These are phyloP conservation scores for Colletotrichum scovillei DNA, from an alignment of 2,329 filamentous ascomycete genomes.

Conservation along the genomic window DNA sequence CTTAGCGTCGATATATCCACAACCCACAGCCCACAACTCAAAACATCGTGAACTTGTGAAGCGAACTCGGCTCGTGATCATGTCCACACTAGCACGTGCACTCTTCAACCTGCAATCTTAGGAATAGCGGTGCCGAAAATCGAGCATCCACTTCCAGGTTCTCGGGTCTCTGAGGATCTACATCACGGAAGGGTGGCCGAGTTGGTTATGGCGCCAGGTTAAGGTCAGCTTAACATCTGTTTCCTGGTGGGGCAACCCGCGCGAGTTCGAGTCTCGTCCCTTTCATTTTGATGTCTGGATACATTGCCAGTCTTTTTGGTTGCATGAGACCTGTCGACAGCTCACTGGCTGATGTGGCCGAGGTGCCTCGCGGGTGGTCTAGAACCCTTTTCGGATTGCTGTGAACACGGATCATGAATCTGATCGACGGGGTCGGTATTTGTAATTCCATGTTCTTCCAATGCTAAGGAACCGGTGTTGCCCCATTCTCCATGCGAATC, in stretches of 20 bases:
- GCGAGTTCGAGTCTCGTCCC: conserved; percentile 14
- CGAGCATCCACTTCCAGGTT: neutral
- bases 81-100: neutral
- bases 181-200: neutral
- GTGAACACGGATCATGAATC: too few species aligned
- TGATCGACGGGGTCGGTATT: too few species aligned
- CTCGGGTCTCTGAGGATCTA: neutral
- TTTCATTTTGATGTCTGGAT: neutral
- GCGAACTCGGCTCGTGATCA: neutral
- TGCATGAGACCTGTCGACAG: neutral
- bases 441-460: neutral
- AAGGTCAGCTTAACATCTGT: conserved; percentile 10
- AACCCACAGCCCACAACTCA: neutral
- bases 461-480: neutral
- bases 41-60: neutral
- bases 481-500: neutral
- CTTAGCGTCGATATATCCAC: neutral
- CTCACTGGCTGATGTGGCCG: too few species aligned
- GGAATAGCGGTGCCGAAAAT: neutral
- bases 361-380: neutral
- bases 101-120: neutral
- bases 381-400: neutral
- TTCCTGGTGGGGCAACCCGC: conserved; percentile 12
- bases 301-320: neutral
- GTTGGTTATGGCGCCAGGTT: conserved; percentile 17